Conservation (phyloP, 2,329 filamentous ascomycete species). For the Clarireedia sp. region DNA sequence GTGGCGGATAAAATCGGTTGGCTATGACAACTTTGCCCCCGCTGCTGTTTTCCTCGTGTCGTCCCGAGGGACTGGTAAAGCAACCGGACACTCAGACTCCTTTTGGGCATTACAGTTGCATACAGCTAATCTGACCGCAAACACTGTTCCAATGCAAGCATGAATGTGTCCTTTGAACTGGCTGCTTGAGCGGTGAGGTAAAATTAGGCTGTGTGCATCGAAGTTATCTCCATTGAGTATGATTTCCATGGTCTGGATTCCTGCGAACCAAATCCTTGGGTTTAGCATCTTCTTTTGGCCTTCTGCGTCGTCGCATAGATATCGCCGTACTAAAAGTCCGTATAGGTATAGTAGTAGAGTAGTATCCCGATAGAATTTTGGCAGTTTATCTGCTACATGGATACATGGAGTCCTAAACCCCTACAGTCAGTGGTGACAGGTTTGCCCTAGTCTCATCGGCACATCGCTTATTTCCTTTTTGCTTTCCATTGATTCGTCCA, state of each 20-base stretch:
- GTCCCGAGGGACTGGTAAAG: slow-evolving; percentile 5
- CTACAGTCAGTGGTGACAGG: background rate
- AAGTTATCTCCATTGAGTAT: background rate
- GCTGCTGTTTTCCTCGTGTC: background rate
- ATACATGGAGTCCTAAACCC: background rate
- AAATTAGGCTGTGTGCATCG: background rate
- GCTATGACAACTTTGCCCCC: background rate
- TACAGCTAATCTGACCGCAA: background rate
- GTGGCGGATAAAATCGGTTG: slow-evolving; percentile 1
- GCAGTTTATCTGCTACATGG: background rate
- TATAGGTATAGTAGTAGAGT: background rate
- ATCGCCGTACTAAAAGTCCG: background rate
- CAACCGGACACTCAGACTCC: background rate
- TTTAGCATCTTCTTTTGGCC: background rate
- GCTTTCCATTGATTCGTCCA: background rate
- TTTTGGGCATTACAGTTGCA: background rate
- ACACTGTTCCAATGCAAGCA: background rate
- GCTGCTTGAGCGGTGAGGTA: background rate
- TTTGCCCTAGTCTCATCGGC: background rate
- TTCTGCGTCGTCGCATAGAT: background rate
- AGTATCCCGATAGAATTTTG: background rate
- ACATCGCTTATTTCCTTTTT: background rate
- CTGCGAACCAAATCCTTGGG: background rate
- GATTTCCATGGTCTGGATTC: slow-evolving; percentile 4
- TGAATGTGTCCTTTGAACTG: background rate